Conservation (phyloP, 257 asterid genomes). For the Solanum ossicruentum region DNA sequence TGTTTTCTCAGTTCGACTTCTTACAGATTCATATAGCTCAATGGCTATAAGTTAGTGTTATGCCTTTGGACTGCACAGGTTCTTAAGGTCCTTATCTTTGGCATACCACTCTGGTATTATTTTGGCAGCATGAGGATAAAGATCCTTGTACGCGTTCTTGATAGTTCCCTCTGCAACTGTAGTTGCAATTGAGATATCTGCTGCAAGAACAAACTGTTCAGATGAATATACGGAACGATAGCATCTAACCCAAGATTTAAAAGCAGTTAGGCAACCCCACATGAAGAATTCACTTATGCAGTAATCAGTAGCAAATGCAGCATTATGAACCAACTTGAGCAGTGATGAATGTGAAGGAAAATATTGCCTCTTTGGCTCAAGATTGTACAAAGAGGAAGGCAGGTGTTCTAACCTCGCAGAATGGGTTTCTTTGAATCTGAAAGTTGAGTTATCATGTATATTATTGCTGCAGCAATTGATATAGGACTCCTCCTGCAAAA, state of each 20-base stretch:
- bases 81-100: constrained; percentile 56
- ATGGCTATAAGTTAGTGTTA: background rate
- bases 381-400: background rate
- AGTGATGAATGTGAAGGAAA: background rate
- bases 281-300: background rate
- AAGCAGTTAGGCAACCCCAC: background rate
- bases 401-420: constrained; percentile 41
- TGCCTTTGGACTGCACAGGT: constrained; percentile 52
- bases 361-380: background rate
- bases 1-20: background rate
- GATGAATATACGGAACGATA: background rate
- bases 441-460: constrained; percentile 75
- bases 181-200: constrained; percentile 70
- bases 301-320: background rate
- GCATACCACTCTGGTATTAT: constrained; percentile 80
- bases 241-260: background rate
- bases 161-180: constrained; percentile 86
- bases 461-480: constrained; percentile 84
- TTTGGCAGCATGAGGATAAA: constrained; percentile 54
- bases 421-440: constrained; percentile 58
- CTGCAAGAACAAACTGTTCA: constrained; percentile 3
- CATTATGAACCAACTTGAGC: background rate
- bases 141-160: constrained; percentile 78
- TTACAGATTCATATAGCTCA: background rate
- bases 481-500: constrained; percentile 81